Percentiles rank a stretch among this genome's conserved stretches.
These are phyloP conservation scores for Chytriomyces sp. DNA, from an alignment of 192 early-diverging fungal species.

Conservation along the genomic window DNA sequence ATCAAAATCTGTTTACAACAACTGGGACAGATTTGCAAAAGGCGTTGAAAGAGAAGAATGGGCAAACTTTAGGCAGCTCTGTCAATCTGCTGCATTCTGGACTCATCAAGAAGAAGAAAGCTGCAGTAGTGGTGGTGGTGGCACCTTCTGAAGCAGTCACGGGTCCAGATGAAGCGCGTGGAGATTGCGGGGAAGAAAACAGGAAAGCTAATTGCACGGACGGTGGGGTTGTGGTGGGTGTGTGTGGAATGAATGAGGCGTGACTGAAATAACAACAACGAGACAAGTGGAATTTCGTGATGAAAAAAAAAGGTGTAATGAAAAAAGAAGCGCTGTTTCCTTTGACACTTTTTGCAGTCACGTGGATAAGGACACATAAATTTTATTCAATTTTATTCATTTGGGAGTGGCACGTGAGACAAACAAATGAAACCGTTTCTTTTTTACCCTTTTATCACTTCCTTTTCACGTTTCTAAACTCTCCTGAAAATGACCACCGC, in stretches of 20 bases:
- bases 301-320: no score
- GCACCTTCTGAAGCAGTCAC: no score
- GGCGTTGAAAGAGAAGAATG: neutral
- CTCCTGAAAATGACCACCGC: neutral
- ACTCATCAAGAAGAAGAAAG: slow-evolving; percentile 26
- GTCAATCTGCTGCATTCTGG: slow-evolving; percentile 19
- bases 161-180: no score
- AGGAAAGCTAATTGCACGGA: no score
- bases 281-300: no score
- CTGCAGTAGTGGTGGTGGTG: no score
- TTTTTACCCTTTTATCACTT: neutral
- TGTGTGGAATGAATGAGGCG: no score
- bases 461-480: neutral
- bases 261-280: no score
- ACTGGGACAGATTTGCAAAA: neutral
- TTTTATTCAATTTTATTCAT: neutral
- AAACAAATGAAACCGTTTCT: neutral
- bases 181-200: no score
- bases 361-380: neutral
- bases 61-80: neutral
- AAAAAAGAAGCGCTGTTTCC: no score
- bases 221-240: no score
- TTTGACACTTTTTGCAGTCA: no score
- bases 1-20: neutral
- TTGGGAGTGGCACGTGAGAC: neutral